Percentiles rank a stretch among this genome's conserved stretches.
phyloP scores from a whole-genome alignment of 1,139 yeast species.

The Suhomyces atakaporum region DNA sequence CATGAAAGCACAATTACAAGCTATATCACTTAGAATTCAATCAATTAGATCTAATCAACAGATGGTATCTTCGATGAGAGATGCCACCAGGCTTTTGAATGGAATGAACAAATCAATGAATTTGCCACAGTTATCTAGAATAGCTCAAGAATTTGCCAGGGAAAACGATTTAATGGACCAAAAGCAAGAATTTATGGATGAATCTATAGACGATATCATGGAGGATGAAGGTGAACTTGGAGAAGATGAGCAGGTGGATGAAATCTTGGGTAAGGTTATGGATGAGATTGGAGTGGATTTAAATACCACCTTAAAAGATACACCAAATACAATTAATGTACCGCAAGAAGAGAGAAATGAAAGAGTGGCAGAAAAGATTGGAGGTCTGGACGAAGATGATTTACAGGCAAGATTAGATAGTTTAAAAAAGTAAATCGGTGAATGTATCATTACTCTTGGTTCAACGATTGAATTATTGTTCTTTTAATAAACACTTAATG shows the following conservation, averaged over 20 bases:
- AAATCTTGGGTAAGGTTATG: slow-evolving; percentile 84
- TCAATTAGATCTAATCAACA: slow-evolving; percentile 91
- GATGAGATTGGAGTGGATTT: slow-evolving; percentile 96
- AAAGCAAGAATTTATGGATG: slow-evolving; percentile 98
- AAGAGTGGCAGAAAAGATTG: slow-evolving; percentile 47
- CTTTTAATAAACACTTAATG: slow-evolving; percentile 1
- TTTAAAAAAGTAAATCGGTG: slow-evolving; percentile 62
- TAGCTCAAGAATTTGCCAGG: slow-evolving; percentile 92
- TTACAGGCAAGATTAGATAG: slow-evolving; percentile 87
- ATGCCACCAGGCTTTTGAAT: slow-evolving; percentile 84
- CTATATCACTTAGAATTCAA: slow-evolving; percentile 86
- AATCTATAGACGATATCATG: slow-evolving; percentile 94
- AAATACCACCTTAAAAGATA: slow-evolving; percentile 63
- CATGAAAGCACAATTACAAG: slow-evolving; percentile 95
- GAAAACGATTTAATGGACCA: slow-evolving; percentile 98
- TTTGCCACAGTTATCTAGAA: slow-evolving; percentile 81
- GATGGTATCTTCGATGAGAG: slow-evolving; percentile 93
- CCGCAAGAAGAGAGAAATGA: slow-evolving; percentile 29
- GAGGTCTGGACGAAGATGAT: slow-evolving; percentile 67
- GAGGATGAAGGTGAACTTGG: slow-evolving; percentile 68
- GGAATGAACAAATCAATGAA: slow-evolving; percentile 92
- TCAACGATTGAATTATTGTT: too few relatives aligned
- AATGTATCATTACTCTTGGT: too few relatives aligned
- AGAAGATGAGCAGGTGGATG: slow-evolving; percentile 89
- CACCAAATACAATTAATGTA: slow-evolving; percentile 57